Evolutionary conservation across 805 yeast species (phyloP).

Genomic region (Yarrowia hollandica): DNA sequence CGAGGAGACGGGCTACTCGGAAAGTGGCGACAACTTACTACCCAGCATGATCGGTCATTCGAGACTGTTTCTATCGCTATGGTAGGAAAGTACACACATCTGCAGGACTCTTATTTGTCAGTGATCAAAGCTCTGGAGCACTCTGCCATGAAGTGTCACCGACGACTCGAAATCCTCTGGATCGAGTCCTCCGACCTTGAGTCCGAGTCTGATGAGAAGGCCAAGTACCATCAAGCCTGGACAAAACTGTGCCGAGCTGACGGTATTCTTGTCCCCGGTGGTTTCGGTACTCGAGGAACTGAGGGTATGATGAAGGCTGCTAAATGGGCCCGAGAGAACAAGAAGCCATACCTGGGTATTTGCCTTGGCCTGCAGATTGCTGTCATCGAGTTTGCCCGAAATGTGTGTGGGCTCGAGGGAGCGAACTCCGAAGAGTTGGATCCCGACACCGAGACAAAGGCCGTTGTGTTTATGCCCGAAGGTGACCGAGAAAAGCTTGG

Average conservation of each 20-base stretch:
- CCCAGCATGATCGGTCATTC: slow-evolving; percentile 75
- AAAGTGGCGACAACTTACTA: slow-evolving; percentile 80
- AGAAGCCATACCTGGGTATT: slow-evolving; percentile 92
- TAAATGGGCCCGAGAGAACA: slow-evolving; percentile 95
- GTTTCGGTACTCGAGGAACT: slow-evolving; percentile 94
- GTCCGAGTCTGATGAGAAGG: slow-evolving; percentile 62
- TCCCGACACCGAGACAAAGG: slow-evolving; percentile 60
- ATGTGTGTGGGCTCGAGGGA: slow-evolving; percentile 63
- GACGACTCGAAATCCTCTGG: slow-evolving; percentile 88
- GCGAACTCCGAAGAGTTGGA: slow-evolving; percentile 85
- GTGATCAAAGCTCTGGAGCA: slow-evolving; percentile 96
- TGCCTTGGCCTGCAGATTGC: slow-evolving; percentile 98
- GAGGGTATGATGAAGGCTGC: slow-evolving; percentile 98
- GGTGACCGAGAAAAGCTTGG: slow-evolving; percentile 94
- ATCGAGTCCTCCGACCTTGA: slow-evolving; percentile 93
- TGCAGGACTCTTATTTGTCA: slow-evolving; percentile 91
- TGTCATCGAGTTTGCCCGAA: slow-evolving; percentile 87
- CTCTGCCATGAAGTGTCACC: slow-evolving; percentile 84
- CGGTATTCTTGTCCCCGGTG: slow-evolving; percentile 98
- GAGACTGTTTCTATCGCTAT: slow-evolving; percentile 91
- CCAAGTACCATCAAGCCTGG: slow-evolving; percentile 93
- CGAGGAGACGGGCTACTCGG: slow-evolving; percentile 68
- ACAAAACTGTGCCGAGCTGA: slow-evolving; percentile 88
- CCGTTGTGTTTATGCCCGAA: slow-evolving; percentile 98
- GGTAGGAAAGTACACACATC: slow-evolving; percentile 95